phyloP scores from a whole-genome alignment of 2,329 filamentous ascomycete species.

The Monosporascus sp. region DNA sequence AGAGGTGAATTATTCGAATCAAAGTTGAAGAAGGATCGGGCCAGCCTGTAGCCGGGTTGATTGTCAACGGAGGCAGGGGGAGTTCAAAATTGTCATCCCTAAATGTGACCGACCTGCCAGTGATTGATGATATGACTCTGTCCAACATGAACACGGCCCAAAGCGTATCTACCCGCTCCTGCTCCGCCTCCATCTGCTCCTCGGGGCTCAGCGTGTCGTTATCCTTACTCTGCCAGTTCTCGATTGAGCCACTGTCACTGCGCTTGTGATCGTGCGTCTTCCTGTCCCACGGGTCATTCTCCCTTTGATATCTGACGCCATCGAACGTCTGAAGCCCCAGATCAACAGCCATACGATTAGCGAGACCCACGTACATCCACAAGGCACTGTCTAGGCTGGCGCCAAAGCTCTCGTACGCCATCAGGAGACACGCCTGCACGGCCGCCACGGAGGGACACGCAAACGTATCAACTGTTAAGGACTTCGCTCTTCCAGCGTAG shows the following conservation, averaged over 20 bases:
- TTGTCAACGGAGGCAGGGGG: constrained; percentile 51
- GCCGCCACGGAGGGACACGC: constrained; percentile 77
- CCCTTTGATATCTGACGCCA: constrained; percentile 60
- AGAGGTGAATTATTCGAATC: constrained; percentile 79
- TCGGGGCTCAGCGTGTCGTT: constrained; percentile 36
- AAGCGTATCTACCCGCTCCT: constrained; percentile 80
- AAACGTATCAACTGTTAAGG: constrained; percentile 77
- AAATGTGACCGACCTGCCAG: constrained; percentile 76
- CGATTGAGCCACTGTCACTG: constrained; percentile 20
- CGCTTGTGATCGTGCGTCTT: constrained; percentile 37
- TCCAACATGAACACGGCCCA: constrained; percentile 90
- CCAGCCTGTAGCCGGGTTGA: constrained; percentile 48
- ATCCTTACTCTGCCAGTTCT: constrained; percentile 31
- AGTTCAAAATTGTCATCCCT: constrained; percentile 83
- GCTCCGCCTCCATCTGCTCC: constrained; percentile 64
- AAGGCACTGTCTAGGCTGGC: constrained; percentile 82
- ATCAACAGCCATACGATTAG: constrained; percentile 78
- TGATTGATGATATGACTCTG: constrained; percentile 80
- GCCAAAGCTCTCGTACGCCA: constrained; percentile 87
- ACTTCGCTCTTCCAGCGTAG: constrained; percentile 77
- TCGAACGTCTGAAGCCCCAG: constrained; percentile 78
- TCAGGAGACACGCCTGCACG: constrained; percentile 74
- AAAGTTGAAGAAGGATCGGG: constrained; percentile 75
- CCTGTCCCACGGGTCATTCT: constrained; percentile 45
- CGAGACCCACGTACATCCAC: constrained; percentile 90